Evolutionary conservation across 129 eudicot species (phyloP), one percentile per base, ranked within the genome.

Genomic region (Gnaphalium uliginosum): DNA sequence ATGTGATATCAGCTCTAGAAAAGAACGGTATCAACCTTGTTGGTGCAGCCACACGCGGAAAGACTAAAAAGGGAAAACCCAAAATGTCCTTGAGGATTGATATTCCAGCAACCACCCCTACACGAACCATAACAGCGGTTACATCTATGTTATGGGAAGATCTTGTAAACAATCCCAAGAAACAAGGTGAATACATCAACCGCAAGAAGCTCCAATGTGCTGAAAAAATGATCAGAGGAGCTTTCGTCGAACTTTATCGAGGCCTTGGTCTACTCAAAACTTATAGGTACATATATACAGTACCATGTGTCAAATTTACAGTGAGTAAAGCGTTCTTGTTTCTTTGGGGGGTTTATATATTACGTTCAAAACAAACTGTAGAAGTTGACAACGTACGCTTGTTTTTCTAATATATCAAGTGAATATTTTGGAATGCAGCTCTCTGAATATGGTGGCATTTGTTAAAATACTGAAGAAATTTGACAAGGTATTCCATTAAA

Each of bases 201-300:
- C 73, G 95, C 56, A 95, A 91, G 82, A 95, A 91, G 83, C 86
- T 91, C 17, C 97, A 91, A 29, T 87, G 90, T 82, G 99, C 99
- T 24, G 95, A 91, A 68, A 95, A 95, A 79, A 91, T 95, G 92
- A 95, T 95, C 17, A 83, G 99, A 86, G 94, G 92, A 29, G 99
- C 97, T 13, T 91, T 89, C 70, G 92, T 95, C 30, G 99, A 91
- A 53, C 95, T 95, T 21, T 91, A 95, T 71, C 79, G 92, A 71
- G 99, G 96, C 64, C 97, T 95, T 81, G 96, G 97, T 67, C 85
- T 95, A 62, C 82, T 91, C 4, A 91, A 84, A 64, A 95, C 92
- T 22, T 95, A 91, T 79, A 89, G 99, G 99, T 91, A 88, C 25
- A 4, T 39, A 39, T 3, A 10, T 9, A 37, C 2, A 37, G n/a